phyloP scores from a whole-genome alignment of 441 rosid species.

The Gossypium schwendimanii region DNA sequence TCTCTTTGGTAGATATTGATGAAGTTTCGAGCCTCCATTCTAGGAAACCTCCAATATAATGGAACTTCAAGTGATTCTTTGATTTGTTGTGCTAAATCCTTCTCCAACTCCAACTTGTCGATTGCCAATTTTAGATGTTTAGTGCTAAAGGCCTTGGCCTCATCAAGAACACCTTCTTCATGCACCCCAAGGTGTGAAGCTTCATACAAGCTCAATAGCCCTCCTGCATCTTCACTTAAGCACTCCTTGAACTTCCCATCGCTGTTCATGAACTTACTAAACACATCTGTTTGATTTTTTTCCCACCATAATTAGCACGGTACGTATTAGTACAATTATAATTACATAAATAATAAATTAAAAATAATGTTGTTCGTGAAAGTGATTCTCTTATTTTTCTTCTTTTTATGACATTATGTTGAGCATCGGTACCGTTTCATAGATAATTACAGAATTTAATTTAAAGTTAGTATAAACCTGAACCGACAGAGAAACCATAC shows the following conservation, averaged over 20 bases:
- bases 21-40: conserved; percentile 3
- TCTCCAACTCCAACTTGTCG: background rate
- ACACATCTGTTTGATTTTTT: background rate
- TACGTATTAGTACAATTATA: background rate
- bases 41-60: background rate
- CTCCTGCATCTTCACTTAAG: background rate
- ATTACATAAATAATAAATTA: no score
- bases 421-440: no score
- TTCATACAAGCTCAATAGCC: conserved; percentile 3
- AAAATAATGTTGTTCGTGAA: background rate
- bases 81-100: background rate
- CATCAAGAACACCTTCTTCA: background rate
- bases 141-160: background rate
- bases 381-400: no score
- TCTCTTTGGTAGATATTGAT: background rate
- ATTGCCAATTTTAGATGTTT: background rate
- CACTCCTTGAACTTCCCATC: background rate
- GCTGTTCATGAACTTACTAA: background rate
- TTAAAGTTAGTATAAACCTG: background rate
- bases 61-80: conserved; percentile 1
- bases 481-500: background rate
- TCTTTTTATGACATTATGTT: no score
- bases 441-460: background rate
- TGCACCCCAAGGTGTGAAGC: background rate
- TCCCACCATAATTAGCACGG: background rate